Percentiles rank a stretch among this genome's conserved stretches.
Conservation (phyloP, 352 stramenopile species). For the Elongisporangium senticosum region DNA sequence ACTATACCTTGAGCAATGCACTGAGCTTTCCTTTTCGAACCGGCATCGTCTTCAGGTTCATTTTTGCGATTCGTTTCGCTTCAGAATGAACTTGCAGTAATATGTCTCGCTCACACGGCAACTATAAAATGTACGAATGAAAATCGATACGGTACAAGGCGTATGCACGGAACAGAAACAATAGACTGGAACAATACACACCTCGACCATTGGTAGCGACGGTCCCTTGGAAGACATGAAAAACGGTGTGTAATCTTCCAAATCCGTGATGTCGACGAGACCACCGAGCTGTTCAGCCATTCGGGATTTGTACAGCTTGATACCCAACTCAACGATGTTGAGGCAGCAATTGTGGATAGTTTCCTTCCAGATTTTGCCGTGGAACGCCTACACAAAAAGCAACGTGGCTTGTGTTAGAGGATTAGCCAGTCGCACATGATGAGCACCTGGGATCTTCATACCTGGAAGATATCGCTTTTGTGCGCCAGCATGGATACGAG, state of each 20-base stretch:
- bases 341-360: constrained; percentile 78
- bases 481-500: constrained; percentile 73
- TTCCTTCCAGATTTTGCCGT: constrained; percentile 64
- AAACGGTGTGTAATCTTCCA: constrained; percentile 46
- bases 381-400: constrained; percentile 38
- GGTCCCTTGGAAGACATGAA: constrained; percentile 20
- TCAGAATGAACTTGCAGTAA: constrained; percentile 40
- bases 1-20: constrained; percentile 50
- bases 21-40: constrained; percentile 63
- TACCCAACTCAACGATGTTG: constrained; percentile 69
- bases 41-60: constrained; percentile 55
- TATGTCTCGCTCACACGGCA: constrained; percentile 53
- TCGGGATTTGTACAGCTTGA: constrained; percentile 74
- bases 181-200: constrained; percentile 8
- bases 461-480: constrained; percentile 58
- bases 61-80: constrained; percentile 47
- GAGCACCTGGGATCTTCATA: constrained; percentile 7
- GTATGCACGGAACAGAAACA: not conserved
- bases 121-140: constrained; percentile 15
- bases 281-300: constrained; percentile 61
- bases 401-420: not conserved
- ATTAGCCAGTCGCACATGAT: not conserved
- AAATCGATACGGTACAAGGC: not conserved
- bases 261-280: constrained; percentile 70
- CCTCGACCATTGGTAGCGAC: constrained; percentile 27